Evolutionary conservation across 2,329 filamentous ascomycete genomes (phyloP).

Genomic region (Fusarium temperatum): DNA sequence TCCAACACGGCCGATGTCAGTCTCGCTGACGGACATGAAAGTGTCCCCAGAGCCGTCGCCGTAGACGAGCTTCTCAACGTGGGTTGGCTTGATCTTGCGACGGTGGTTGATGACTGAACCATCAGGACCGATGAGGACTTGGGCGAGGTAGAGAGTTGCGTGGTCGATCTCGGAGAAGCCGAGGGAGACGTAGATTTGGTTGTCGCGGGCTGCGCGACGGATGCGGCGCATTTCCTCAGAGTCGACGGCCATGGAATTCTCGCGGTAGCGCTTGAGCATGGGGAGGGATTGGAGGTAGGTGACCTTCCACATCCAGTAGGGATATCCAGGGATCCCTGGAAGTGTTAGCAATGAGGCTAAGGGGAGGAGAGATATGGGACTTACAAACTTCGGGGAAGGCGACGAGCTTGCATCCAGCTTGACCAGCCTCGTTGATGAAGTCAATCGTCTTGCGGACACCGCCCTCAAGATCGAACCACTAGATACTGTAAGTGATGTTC

Average conservation of each 20-base stretch:
- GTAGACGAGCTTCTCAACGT: conserved; percentile 59
- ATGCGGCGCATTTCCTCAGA: conserved; percentile 57
- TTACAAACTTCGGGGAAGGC: conserved; percentile 61
- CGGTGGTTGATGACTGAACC: conserved; percentile 57
- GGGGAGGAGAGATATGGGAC: not conserved
- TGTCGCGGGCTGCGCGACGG: conserved; percentile 51
- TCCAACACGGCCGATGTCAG: conserved; percentile 61
- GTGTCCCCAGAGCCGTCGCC: conserved; percentile 66
- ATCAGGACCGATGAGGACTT: conserved; percentile 60
- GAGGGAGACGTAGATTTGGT: conserved; percentile 56
- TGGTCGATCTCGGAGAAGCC: conserved; percentile 60
- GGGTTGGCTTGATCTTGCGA: conserved; percentile 61
- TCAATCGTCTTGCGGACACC: conserved; percentile 65
- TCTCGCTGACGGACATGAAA: conserved; percentile 57
- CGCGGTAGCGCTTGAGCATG: conserved; percentile 52
- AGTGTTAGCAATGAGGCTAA: accelerated
- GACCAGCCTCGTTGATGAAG: conserved; percentile 64
- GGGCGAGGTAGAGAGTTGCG: conserved; percentile 57
- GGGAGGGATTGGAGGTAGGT: conserved; percentile 46
- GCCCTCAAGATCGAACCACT: conserved; percentile 66
- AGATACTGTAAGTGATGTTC: not conserved
- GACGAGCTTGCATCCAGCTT: conserved; percentile 62
- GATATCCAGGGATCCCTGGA: conserved; percentile 61
- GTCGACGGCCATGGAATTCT: conserved; percentile 45
- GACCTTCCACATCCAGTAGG: conserved; percentile 51